Conservation (phyloP, 2,329 filamentous ascomycete genomes). For the Colletotrichum simmondsii region DNA sequence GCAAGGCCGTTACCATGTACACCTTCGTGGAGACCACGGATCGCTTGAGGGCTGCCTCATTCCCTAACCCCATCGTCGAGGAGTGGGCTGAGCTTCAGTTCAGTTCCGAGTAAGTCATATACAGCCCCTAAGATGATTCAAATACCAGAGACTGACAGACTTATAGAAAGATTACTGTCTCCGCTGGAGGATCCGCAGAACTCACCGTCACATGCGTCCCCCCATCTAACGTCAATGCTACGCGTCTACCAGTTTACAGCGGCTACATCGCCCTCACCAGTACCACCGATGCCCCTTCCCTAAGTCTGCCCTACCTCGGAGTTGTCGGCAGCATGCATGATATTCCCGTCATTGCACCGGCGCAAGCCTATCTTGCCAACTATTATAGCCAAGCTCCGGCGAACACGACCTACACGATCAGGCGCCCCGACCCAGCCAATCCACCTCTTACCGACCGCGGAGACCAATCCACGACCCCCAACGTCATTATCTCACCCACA, state of each 20-base stretch:
- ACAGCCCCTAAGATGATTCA: neutral
- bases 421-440: constrained; percentile 49
- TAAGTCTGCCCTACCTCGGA: constrained; percentile 55
- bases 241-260: constrained; percentile 52
- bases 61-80: constrained; percentile 57
- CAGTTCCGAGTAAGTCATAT: constrained; percentile 38
- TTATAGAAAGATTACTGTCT: constrained; percentile 51
- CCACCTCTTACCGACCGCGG: constrained; percentile 37
- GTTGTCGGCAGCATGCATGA: constrained; percentile 48
- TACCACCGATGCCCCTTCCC: constrained; percentile 46
- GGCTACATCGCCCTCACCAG: constrained; percentile 54
- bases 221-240: constrained; percentile 47
- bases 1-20: constrained; percentile 64
- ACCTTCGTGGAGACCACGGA: constrained; percentile 52
- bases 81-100: constrained; percentile 56
- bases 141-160: neutral
- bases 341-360: constrained; percentile 47
- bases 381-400: constrained; percentile 29
- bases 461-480: constrained; percentile 44
- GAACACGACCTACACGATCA: constrained; percentile 54
- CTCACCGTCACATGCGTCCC: constrained; percentile 57
- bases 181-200: constrained; percentile 52
- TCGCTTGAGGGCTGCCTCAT: constrained; percentile 46
- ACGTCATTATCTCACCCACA: constrained; percentile 51
- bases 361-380: constrained; percentile 38